Evolutionary conservation across 2,329 filamentous ascomycete species (phyloP), one percentile per base, ranked within the genome.

Genomic region (Ophiostoma ulmi): DNA sequence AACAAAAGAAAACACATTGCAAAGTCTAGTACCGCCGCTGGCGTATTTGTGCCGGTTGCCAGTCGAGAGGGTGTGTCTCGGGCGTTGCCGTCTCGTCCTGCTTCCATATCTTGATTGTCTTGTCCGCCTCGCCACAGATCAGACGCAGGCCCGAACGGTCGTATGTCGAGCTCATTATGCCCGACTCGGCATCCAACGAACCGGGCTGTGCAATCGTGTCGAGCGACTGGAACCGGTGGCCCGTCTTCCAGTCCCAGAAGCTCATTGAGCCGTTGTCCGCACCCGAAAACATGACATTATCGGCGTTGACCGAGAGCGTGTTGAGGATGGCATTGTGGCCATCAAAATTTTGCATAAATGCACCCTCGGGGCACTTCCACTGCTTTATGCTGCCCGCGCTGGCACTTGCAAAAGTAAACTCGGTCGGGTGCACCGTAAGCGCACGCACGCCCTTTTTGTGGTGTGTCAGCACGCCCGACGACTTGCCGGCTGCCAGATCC

Each of bases 161-260:
- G 78, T 97, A 99, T 0, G 90, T 97, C 17, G 92, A 93, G 77
- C 91, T 92, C 90, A 99, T 97, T 75, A 99, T 88, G 69, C 96
- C 96, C 6, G 93, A 90, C 81, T 99, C 95, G 6, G 95, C 95
- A 76, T 98, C 94, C 35, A 99, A 83, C 22, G 92, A 96, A 68
- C 95, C 95, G 0, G 95, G 95, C 79, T 99, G 95, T 0, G 95
- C 95, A 8, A 92, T 92, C 3, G 92, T 97, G 75, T 99, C 94
- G 14, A 94, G 85, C 10, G 88, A 87, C 80, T 99, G 95, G 82
- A 95, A 99, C 67, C 91, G 87, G 78, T 99, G 88, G 0, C 96
- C 95, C 0, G 93, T 91, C 82, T 98, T 98, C 95, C 95, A 99
- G 79, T 99, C 96, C 91, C 94, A 99, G 83, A 99, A 99, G 75